A percentile compares a stretch with the other conserved stretches of the same genome.
Evolutionary conservation across 2,329 filamentous ascomycete species (phyloP).

Genomic region (Scedosporium dehoogii): DNA sequence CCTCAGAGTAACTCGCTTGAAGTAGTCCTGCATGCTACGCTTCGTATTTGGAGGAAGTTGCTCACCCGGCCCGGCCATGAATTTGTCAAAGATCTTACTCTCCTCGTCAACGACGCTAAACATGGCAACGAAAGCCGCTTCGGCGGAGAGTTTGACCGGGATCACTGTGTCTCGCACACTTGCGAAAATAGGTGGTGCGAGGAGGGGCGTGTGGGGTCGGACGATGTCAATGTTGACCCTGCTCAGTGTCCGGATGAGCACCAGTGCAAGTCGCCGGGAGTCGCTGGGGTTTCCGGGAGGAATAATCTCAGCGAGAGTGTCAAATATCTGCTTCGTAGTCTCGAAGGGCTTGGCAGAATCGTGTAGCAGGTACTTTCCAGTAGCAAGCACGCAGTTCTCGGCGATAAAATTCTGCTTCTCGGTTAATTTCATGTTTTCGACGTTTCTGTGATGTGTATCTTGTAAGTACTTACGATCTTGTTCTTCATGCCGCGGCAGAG

Average conservation of each 20-base stretch:
- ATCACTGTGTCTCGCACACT: constrained; percentile 87
- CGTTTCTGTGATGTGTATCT: background rate
- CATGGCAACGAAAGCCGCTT: constrained; percentile 84
- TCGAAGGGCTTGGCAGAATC: constrained; percentile 63
- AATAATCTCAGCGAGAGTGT: constrained; percentile 65
- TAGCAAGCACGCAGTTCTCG: constrained; percentile 80
- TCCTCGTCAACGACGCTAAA: constrained; percentile 89
- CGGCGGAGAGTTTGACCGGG: constrained; percentile 88
- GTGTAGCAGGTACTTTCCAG: constrained; percentile 78
- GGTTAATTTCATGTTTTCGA: background rate
- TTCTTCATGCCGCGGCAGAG: constrained; percentile 71
- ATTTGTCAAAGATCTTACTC: constrained; percentile 79
- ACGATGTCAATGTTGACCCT: constrained; percentile 71
- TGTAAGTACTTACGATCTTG: constrained; percentile 53
- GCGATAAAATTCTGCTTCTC: constrained; percentile 62
- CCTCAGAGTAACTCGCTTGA: constrained; percentile 81
- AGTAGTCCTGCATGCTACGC: constrained; percentile 92
- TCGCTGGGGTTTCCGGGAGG: constrained; percentile 71
- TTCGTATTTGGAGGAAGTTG: constrained; percentile 59
- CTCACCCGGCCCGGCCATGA: constrained; percentile 59
- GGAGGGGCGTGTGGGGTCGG: constrained; percentile 66
- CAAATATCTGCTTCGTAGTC: constrained; percentile 67
- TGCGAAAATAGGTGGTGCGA: constrained; percentile 80
- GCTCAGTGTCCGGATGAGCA: constrained; percentile 77
- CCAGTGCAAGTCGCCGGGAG: constrained; percentile 74